Conservation (phyloP, 805 yeast species). For the Grigorovia humatica region DNA sequence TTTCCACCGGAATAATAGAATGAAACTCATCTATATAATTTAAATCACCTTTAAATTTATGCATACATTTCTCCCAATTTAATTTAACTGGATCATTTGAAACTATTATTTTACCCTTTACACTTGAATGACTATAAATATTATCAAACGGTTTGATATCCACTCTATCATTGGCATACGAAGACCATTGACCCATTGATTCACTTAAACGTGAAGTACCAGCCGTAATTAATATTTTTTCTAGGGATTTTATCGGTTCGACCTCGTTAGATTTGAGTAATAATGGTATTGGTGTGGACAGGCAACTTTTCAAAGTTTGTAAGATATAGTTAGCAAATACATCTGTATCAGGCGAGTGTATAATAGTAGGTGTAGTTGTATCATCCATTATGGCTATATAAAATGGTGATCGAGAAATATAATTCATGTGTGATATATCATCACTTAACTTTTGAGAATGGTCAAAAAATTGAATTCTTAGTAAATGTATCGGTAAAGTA, state of each 20-base stretch:
- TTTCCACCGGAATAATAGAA: slow-evolving; percentile 51
- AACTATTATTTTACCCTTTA: slow-evolving; percentile 17
- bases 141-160: slow-evolving; percentile 56
- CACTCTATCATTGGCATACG: slow-evolving; percentile 57
- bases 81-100: background rate
- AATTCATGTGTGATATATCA: background rate
- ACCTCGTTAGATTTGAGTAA: slow-evolving; percentile 30
- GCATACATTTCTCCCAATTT: slow-evolving; percentile 35
- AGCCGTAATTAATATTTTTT: slow-evolving; percentile 45
- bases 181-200: slow-evolving; percentile 62
- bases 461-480: slow-evolving; percentile 64
- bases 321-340: slow-evolving; percentile 43
- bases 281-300: slow-evolving; percentile 35
- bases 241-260: slow-evolving; percentile 37
- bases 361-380: slow-evolving; percentile 51
- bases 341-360: slow-evolving; percentile 43
- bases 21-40: slow-evolving; percentile 15
- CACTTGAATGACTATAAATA: slow-evolving; percentile 32
- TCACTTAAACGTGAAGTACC: slow-evolving; percentile 55
- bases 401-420: slow-evolving; percentile 42
- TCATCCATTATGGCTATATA: slow-evolving; percentile 51
- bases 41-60: slow-evolving; percentile 54
- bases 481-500: slow-evolving; percentile 44
- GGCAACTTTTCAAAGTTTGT: slow-evolving; percentile 39
- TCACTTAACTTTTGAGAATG: slow-evolving; percentile 1